Evolutionary conservation across 1,139 yeast species (phyloP).

Genomic region (Pichia sp.): DNA sequence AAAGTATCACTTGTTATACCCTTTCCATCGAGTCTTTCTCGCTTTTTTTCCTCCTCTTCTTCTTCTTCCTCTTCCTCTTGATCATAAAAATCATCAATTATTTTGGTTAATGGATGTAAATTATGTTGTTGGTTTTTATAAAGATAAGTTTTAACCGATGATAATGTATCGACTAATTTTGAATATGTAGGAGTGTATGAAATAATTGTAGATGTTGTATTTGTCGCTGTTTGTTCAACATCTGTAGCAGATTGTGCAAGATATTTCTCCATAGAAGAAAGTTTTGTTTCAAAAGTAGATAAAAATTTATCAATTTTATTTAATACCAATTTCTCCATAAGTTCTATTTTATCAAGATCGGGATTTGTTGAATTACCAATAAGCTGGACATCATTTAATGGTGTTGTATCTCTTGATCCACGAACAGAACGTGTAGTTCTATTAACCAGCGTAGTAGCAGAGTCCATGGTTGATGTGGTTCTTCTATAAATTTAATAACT

Average conservation of each 20-base stretch:
- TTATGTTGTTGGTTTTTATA: constrained; percentile 22
- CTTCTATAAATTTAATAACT: no score
- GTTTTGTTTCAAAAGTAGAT: constrained; percentile 46
- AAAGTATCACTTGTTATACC: no score
- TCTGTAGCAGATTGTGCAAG: constrained; percentile 29
- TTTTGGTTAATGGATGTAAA: constrained; percentile 36
- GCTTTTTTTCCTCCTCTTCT: neutral
- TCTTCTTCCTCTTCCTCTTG: constrained; percentile 8
- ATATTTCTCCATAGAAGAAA: constrained; percentile 47
- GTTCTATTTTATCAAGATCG: constrained; percentile 8
- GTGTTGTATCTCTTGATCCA: neutral
- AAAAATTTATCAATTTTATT: constrained; percentile 48
- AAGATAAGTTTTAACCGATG: constrained; percentile 21
- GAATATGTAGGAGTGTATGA: constrained; percentile 13
- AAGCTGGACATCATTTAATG: neutral
- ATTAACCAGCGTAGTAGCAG: constrained; percentile 1
- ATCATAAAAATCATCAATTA: constrained; percentile 43
- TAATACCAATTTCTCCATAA: constrained; percentile 45
- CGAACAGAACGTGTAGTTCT: neutral
- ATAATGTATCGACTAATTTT: constrained; percentile 29
- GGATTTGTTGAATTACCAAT: neutral
- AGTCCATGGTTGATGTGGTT: no score
- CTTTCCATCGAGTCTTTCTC: no score
- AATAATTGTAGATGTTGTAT: constrained; percentile 6
- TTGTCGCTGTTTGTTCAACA: constrained; percentile 6